These are phyloP conservation scores for Nakazawaea pomicola DNA, from an alignment of 805 yeast genomes.

Conservation along the genomic window DNA sequence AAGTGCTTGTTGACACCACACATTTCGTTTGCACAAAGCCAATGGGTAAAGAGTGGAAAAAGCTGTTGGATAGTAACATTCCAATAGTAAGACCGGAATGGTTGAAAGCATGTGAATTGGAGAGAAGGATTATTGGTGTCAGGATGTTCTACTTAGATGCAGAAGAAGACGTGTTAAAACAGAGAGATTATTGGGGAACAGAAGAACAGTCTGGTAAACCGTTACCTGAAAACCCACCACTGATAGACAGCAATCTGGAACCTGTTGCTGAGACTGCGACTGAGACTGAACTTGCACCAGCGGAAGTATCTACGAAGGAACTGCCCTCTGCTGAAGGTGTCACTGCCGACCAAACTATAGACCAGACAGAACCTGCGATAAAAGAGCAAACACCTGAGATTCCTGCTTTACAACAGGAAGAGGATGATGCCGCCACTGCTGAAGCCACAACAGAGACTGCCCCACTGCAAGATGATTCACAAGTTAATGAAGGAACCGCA, in stretches of 20 bases:
- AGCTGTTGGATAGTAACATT: constrained; percentile 80
- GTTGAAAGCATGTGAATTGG: constrained; percentile 89
- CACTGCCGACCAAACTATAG: constrained; percentile 19
- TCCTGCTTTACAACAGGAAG: no score
- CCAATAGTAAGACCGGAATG: constrained; percentile 96
- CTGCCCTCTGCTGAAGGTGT: constrained; percentile 14
- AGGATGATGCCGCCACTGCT: no score
- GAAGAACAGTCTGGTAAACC: not conserved
- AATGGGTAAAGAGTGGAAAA: constrained; percentile 58
- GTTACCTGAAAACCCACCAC: not conserved
- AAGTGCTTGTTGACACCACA: constrained; percentile 86
- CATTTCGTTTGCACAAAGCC: constrained; percentile 80
- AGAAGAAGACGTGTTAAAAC: constrained; percentile 35
- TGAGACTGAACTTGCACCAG: not conserved
- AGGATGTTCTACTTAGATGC: constrained; percentile 74
- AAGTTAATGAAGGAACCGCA: constrained; percentile 12
- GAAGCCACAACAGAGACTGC: not conserved
- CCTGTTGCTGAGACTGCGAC: not conserved
- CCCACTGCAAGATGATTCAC: constrained; percentile 10
- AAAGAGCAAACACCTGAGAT: no score
- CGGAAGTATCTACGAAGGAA: constrained; percentile 13
- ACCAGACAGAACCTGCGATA: no score
- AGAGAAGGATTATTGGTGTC: constrained; percentile 88
- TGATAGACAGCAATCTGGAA: not conserved
- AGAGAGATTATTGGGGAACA: constrained; percentile 36